These are phyloP conservation scores for Barnettozyma californica DNA, from an alignment of 805 yeast genomes.

Conservation along the genomic window DNA sequence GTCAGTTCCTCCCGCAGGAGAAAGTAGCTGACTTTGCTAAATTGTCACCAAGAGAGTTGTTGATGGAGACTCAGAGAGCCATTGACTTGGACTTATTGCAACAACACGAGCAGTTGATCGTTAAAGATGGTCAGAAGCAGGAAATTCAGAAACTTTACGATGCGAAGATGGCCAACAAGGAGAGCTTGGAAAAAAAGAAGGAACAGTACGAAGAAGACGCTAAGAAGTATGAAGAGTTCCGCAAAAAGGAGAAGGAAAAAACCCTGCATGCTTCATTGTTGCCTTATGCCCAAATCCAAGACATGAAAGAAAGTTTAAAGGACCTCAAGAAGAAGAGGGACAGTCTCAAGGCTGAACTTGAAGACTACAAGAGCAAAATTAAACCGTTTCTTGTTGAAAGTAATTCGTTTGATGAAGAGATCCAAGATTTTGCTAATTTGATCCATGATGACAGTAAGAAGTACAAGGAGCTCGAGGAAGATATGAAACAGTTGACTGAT, in stretches of 20 bases:
- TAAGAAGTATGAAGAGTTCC: slow-evolving; percentile 39
- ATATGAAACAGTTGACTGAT: neutral
- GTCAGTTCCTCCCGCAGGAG: slow-evolving; percentile 95
- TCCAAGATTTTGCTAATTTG: slow-evolving; percentile 27
- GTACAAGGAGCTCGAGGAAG: slow-evolving; percentile 24
- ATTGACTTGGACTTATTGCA: slow-evolving; percentile 56
- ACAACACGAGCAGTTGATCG: slow-evolving; percentile 52
- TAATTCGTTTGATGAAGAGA: slow-evolving; percentile 19
- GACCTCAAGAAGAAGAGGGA: slow-evolving; percentile 24
- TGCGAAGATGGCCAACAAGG: slow-evolving; percentile 26
- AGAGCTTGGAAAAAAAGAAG: slow-evolving; percentile 31
- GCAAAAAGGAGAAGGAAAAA: slow-evolving; percentile 41
- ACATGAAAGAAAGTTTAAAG: slow-evolving; percentile 23
- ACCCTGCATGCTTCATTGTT: slow-evolving; percentile 41
- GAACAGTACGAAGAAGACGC: slow-evolving; percentile 43
- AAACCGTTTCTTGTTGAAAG: slow-evolving; percentile 21
- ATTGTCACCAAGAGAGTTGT: slow-evolving; percentile 65
- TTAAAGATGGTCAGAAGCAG: slow-evolving; percentile 41
- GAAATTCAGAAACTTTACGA: slow-evolving; percentile 32
- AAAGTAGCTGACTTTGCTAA: slow-evolving; percentile 90
- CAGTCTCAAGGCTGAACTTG: slow-evolving; percentile 24
- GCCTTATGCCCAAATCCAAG: slow-evolving; percentile 45
- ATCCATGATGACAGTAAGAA: slow-evolving; percentile 26
- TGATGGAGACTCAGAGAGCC: slow-evolving; percentile 77
- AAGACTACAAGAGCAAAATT: slow-evolving; percentile 20